Evolutionary conservation across 2,329 filamentous ascomycete species (phyloP), one percentile per base, ranked within the genome.

Genomic region (Diaporthe sp.): DNA sequence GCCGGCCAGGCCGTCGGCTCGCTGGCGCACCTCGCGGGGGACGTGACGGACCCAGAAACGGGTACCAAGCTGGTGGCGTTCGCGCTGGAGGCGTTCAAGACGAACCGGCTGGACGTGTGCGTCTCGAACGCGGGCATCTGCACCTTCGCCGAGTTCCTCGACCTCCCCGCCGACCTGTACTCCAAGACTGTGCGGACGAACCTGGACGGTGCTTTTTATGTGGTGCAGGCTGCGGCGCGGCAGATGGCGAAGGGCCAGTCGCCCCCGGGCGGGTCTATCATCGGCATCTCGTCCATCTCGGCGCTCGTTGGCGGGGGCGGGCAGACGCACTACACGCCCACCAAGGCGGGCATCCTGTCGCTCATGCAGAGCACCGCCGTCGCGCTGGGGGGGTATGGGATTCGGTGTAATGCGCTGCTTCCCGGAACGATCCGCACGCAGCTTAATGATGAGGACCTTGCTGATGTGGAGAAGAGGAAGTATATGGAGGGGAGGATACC

Each of bases 61-160:
- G 94, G 94, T 12, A 85, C 87, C 57, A 85, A 88, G 38, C 88
- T 98, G 33, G 92, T 98, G 8, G 84, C 86, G 17, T 87, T 88
- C 77, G 92, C 93, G 0, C 92, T 96, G 1, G 82, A 88, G 74
- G 84, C 85, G 74, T 93, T 91, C 81, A 87, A 88, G 19, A 81
- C 85, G 6, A 84, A 85, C 0, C 87, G 91, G 5, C 84, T 95
- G 45, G 93, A 95, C 83, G 87, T 97, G 9, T 96, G 96, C 83
- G 93, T 98, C 38, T 94, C 92, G 82, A 98, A 98, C 85, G 95
- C 95, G 5, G 95, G 95, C 9, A 90, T 98, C 75, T 98, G 95
- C 87, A 90, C 94, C 77, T 98, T 98, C 84, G 92, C 93, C 74
- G 94, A 97, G 78, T 97, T 98, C 81, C 85, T 98, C 33, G 91